phyloP scores from a whole-genome alignment of 192 early-diverging fungal species.

The Rhizoclosmatium globosum region DNA sequence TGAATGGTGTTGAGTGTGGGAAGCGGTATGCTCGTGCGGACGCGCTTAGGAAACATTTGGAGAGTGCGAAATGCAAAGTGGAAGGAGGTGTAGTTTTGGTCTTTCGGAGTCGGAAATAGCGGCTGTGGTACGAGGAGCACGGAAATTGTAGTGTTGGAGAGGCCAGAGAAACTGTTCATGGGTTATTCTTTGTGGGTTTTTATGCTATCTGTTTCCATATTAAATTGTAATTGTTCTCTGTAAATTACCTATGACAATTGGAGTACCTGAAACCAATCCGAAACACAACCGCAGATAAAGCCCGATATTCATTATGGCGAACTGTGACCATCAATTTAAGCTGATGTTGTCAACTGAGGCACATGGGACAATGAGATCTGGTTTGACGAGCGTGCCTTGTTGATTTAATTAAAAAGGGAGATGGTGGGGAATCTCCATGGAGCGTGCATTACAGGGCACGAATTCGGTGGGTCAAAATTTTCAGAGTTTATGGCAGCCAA shows the following conservation, averaged over 20 bases:
- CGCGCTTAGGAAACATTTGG: conserved; percentile 22
- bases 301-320: too few relatives aligned
- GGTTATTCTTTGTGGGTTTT: not conserved
- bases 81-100: conserved; percentile 16
- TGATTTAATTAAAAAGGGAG: too few relatives aligned
- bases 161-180: not conserved
- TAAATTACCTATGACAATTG: not conserved
- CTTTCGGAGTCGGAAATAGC: conserved; percentile 1
- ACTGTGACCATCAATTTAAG: too few relatives aligned
- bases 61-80: not conserved
- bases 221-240: not conserved
- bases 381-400: too few relatives aligned
- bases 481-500: too few relatives aligned
- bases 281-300: too few relatives aligned
- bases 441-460: too few relatives aligned
- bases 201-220: not conserved
- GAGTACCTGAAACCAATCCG: too few relatives aligned
- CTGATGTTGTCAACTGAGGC: too few relatives aligned
- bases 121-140: not conserved
- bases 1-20: not conserved
- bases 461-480: too few relatives aligned
- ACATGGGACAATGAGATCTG: too few relatives aligned
- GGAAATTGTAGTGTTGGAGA: not conserved
- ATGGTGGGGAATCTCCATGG: too few relatives aligned
- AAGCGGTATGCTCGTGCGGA: conserved; percentile 25